Evolutionary conservation across 2,329 filamentous ascomycete genomes (phyloP).

Genomic region (Thelonectria olida): DNA sequence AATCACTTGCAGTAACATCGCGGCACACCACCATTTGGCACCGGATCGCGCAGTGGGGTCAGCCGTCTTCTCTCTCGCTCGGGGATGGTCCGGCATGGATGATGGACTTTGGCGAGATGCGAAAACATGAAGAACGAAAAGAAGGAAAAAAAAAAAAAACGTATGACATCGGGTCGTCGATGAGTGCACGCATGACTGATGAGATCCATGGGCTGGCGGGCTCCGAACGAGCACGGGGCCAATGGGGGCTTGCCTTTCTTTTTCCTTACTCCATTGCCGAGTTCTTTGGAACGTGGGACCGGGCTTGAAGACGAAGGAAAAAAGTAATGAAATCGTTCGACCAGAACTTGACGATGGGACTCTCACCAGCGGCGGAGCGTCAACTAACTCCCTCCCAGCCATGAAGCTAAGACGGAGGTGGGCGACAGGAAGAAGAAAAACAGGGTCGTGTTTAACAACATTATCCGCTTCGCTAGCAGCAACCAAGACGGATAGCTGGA

Average conservation of each 20-base stretch:
- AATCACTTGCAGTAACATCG: slow-evolving; percentile 22
- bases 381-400: too few species aligned
- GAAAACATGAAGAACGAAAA: background rate
- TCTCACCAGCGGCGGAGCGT: slow-evolving; percentile 18
- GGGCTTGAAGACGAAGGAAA: slow-evolving; percentile 14
- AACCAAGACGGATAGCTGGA: slow-evolving; percentile 15
- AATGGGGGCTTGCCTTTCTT: too few species aligned
- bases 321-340: slow-evolving; percentile 10
- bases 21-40: slow-evolving; percentile 19
- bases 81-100: slow-evolving; percentile 24
- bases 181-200: slow-evolving; percentile 26
- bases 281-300: slow-evolving; percentile 6
- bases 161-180: slow-evolving; percentile 33
- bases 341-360: slow-evolving; percentile 8
- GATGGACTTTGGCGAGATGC: slow-evolving; percentile 14
- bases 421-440: background rate
- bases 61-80: slow-evolving; percentile 16
- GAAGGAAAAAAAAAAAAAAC: slow-evolving; percentile 27
- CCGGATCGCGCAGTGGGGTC: slow-evolving; percentile 22
- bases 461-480: slow-evolving; percentile 2
- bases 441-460: slow-evolving; percentile 2
- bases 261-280: background rate
- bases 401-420: too few species aligned
- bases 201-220: slow-evolving; percentile 17
- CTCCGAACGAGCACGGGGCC: slow-evolving; percentile 8